phyloP scores from a whole-genome alignment of 2,329 filamentous ascomycete species.

The Dendryphion nanum region DNA sequence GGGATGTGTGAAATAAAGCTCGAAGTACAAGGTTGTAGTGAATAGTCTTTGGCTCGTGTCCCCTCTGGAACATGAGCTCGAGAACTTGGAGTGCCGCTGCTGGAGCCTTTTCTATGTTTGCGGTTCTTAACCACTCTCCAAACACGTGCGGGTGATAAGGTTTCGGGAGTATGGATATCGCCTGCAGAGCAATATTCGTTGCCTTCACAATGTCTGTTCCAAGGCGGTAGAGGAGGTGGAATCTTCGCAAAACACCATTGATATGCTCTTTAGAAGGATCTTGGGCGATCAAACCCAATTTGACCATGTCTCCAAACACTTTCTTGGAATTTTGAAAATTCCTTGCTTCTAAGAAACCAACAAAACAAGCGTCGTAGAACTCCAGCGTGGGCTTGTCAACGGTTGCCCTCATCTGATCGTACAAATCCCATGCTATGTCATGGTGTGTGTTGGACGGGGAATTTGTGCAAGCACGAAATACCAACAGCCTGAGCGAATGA shows the following conservation, averaged over 20 bases:
- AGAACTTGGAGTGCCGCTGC: slow-evolving; percentile 72
- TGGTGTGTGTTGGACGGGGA: slow-evolving; percentile 43
- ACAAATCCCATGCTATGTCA: slow-evolving; percentile 49
- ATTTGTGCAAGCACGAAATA: slow-evolving; percentile 67
- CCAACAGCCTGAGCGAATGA: slow-evolving; percentile 58
- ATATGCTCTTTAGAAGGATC: slow-evolving; percentile 35
- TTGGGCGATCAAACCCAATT: slow-evolving; percentile 42
- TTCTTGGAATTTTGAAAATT: slow-evolving; percentile 67
- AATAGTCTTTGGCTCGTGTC: slow-evolving; percentile 66
- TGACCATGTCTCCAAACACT: slow-evolving; percentile 89
- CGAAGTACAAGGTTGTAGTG: slow-evolving; percentile 82
- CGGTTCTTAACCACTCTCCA: slow-evolving; percentile 82
- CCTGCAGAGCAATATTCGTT: slow-evolving; percentile 33
- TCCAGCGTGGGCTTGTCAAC: slow-evolving; percentile 62
- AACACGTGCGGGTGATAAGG: slow-evolving; percentile 74
- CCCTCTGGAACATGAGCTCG: slow-evolving; percentile 69
- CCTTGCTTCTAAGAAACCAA: slow-evolving; percentile 66
- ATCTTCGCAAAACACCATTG: slow-evolving; percentile 20
- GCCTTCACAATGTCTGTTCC: slow-evolving; percentile 27
- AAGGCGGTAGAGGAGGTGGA: slow-evolving; percentile 27
- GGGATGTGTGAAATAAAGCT: slow-evolving; percentile 63
- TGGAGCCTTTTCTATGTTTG: slow-evolving; percentile 62
- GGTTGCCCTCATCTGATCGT: slow-evolving; percentile 58
- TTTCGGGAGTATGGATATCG: slow-evolving; percentile 54
- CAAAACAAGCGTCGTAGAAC: slow-evolving; percentile 74